Evolutionary conservation across 805 yeast genomes (phyloP).

Genomic region (Hanseniaspora nectarophila): DNA sequence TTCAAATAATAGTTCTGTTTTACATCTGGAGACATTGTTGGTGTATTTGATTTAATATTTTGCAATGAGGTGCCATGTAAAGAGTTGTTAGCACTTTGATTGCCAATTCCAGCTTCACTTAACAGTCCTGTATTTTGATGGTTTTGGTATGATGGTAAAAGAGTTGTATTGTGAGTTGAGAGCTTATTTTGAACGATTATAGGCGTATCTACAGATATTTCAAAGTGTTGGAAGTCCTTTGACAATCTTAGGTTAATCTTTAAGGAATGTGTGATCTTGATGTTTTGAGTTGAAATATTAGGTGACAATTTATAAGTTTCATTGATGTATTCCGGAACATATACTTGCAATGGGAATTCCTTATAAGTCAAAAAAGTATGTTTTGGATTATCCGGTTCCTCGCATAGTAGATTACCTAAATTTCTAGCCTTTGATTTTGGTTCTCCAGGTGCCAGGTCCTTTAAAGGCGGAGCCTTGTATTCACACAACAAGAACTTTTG

Average conservation of each 20-base stretch:
- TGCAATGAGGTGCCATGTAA: not conserved
- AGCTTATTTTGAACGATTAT: conserved; percentile 64
- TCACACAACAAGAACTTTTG: conserved; percentile 71
- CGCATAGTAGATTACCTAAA: conserved; percentile 31
- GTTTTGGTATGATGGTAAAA: conserved; percentile 57
- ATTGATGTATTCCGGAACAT: conserved; percentile 58
- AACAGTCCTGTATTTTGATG: conserved; percentile 12
- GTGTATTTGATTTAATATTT: not conserved
- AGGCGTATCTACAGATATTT: conserved; percentile 90
- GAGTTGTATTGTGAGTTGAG: conserved; percentile 71
- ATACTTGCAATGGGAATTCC: conserved; percentile 78
- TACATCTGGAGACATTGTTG: not conserved
- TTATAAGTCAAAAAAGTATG: conserved; percentile 53
- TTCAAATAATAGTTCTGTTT: conserved; percentile 4
- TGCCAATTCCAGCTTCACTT: conserved; percentile 6
- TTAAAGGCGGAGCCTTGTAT: conserved; percentile 49
- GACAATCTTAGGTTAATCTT: conserved; percentile 77
- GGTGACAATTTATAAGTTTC: conserved; percentile 59
- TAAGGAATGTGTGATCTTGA: conserved; percentile 91
- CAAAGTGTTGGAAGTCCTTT: conserved; percentile 78
- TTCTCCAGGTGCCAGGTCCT: conserved; percentile 26
- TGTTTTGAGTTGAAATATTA: conserved; percentile 66
- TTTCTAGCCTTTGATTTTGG: conserved; percentile 30
- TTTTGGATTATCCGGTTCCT: conserved; percentile 31
- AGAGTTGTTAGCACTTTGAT: conserved; percentile 6